These are phyloP conservation scores for Monosporascus sp. DNA, from an alignment of 2,329 filamentous ascomycete genomes.

Conservation along the genomic window DNA sequence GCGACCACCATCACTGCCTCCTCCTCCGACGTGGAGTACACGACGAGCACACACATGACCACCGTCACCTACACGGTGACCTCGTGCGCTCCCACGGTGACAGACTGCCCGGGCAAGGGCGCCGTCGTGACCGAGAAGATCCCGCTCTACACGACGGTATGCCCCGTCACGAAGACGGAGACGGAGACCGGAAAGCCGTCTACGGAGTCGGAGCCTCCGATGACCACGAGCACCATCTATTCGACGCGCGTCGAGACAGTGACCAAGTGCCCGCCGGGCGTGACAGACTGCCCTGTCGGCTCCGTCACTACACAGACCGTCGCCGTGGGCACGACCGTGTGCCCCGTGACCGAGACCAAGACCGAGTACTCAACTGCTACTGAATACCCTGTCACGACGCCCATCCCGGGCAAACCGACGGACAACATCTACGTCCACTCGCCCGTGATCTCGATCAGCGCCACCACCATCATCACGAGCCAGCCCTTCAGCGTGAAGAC, in stretches of 20 bases:
- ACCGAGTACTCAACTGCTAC: slow-evolving; percentile 12
- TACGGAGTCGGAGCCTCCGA: slow-evolving; percentile 2
- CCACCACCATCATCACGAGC: not conserved
- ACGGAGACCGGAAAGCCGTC: slow-evolving; percentile 2
- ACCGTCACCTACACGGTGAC: slow-evolving; percentile 23
- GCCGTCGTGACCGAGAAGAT: slow-evolving; percentile 35
- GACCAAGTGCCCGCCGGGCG: slow-evolving; percentile 46
- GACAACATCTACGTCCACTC: not conserved
- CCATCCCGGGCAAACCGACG: not conserved
- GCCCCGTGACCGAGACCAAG: slow-evolving; percentile 12
- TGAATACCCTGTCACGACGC: slow-evolving; percentile 3
- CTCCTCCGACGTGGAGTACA: slow-evolving; percentile 9
- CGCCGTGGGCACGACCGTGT: slow-evolving; percentile 30
- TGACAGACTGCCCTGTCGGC: slow-evolving; percentile 42
- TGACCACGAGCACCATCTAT: slow-evolving; percentile 31
- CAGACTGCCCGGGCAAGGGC: slow-evolving; percentile 33
- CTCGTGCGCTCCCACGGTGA: slow-evolving; percentile 21
- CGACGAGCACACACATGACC: slow-evolving; percentile 23
- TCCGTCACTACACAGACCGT: slow-evolving; percentile 24
- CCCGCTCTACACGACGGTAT: slow-evolving; percentile 40
- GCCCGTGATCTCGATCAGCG: not conserved
- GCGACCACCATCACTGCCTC: not conserved
- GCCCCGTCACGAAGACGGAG: slow-evolving; percentile 19
- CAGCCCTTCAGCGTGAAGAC: not conserved
- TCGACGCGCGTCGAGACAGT: slow-evolving; percentile 46